A percentile compares a stretch with the other conserved stretches of the same genome.
Evolutionary conservation across 108 stramenopile species (phyloP).

Genomic region (Nitzschia putrida): DNA sequence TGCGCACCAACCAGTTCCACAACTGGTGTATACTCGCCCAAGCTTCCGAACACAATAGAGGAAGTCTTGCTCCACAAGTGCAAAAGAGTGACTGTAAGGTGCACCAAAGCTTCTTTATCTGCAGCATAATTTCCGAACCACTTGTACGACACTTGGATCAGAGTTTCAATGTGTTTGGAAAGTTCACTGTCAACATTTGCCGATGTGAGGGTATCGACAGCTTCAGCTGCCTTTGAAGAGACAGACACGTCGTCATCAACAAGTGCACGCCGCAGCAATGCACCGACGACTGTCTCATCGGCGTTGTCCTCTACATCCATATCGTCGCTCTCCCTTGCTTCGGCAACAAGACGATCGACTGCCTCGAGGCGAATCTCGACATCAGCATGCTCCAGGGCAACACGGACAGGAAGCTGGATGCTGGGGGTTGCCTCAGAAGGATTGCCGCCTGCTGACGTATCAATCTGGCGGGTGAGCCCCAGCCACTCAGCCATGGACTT

Average conservation of each 20-base stretch:
- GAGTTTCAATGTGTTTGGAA: slow-evolving; percentile 1
- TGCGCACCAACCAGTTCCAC: slow-evolving; percentile 22
- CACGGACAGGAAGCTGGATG: slow-evolving; percentile 53
- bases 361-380: slow-evolving; percentile 61
- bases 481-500: slow-evolving; percentile 1
- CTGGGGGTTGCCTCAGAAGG: neutral
- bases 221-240: slow-evolving; percentile 52
- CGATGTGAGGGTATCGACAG: slow-evolving; percentile 36
- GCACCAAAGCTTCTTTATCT: neutral
- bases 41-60: neutral
- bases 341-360: slow-evolving; percentile 42
- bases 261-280: slow-evolving; percentile 61
- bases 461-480: slow-evolving; percentile 1
- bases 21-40: neutral
- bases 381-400: slow-evolving; percentile 76
- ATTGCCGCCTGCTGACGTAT: neutral
- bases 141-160: slow-evolving; percentile 25
- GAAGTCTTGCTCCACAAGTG: neutral
- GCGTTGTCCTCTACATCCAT: slow-evolving; percentile 28
- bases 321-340: slow-evolving; percentile 12
- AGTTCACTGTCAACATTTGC: neutral
- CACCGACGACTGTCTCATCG: slow-evolving; percentile 36
- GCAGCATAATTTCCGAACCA: slow-evolving; percentile 14
- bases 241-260: slow-evolving; percentile 59
- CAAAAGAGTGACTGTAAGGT: neutral